phyloP scores from a whole-genome alignment of 2,329 filamentous ascomycete species.

The Talaromyces sp. region DNA sequence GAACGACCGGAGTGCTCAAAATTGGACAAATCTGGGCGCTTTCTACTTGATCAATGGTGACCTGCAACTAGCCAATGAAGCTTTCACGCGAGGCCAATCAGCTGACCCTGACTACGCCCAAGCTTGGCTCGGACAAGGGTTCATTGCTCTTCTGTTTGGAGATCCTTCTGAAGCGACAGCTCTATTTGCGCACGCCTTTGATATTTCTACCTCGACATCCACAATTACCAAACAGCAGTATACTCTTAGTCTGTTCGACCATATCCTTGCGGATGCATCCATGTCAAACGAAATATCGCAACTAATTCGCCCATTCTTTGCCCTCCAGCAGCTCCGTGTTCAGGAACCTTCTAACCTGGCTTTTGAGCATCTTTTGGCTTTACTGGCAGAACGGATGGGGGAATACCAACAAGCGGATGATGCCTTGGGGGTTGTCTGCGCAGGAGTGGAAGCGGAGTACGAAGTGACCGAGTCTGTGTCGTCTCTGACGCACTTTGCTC shows the following conservation, averaged over 20 bases:
- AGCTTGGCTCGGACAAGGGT: slow-evolving; percentile 89
- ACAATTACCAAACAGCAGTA: slow-evolving; percentile 73
- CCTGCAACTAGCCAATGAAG: slow-evolving; percentile 76
- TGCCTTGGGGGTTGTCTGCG: slow-evolving; percentile 63
- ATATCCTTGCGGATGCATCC: slow-evolving; percentile 58
- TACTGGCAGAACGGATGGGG: slow-evolving; percentile 76
- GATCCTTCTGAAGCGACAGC: slow-evolving; percentile 72
- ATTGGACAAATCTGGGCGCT: slow-evolving; percentile 88
- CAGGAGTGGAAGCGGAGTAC: slow-evolving; percentile 71
- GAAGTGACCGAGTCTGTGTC: slow-evolving; percentile 74
- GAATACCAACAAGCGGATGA: slow-evolving; percentile 62
- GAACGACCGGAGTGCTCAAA: slow-evolving; percentile 77
- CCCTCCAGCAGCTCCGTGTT: slow-evolving; percentile 72
- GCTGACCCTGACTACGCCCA: slow-evolving; percentile 90
- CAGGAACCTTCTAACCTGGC: slow-evolving; percentile 67
- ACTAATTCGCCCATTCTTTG: slow-evolving; percentile 83
- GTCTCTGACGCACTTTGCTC: slow-evolving; percentile 70
- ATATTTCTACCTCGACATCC: slow-evolving; percentile 77
- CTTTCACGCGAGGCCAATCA: slow-evolving; percentile 86
- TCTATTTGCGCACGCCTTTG: slow-evolving; percentile 90
- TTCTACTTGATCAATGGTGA: slow-evolving; percentile 84
- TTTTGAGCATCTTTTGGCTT: slow-evolving; percentile 70
- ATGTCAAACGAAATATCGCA: slow-evolving; percentile 51
- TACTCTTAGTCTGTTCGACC: slow-evolving; percentile 75
- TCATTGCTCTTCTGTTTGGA: slow-evolving; percentile 73